These are phyloP conservation scores for Pyropia yezoensis DNA, from an alignment of 23 red algal species.

Conservation along the genomic window DNA sequence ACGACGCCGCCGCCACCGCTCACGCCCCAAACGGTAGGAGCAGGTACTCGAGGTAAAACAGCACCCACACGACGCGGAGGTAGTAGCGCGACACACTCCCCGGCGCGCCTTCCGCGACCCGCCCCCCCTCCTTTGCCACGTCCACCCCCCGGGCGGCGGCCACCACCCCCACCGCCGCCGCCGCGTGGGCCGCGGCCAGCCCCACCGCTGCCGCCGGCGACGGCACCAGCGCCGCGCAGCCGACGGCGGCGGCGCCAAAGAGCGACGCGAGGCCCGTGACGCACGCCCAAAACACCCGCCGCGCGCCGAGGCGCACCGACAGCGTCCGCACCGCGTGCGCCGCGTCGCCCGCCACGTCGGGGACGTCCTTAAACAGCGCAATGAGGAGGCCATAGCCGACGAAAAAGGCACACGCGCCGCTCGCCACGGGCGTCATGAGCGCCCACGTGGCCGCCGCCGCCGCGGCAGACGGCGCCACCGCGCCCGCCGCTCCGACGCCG, in stretches of 20 bases:
- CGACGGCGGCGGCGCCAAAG: constrained; percentile 42
- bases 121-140: constrained; percentile 13
- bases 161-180: constrained; percentile 36
- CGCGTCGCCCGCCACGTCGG: constrained; percentile 74
- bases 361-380: constrained; percentile 90
- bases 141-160: constrained; percentile 1
- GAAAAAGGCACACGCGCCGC: constrained; percentile 61
- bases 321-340: constrained; percentile 51
- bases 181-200: constrained; percentile 19
- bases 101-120: too few relatives aligned
- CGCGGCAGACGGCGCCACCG: neutral
- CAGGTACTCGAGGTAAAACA: constrained; percentile 93
- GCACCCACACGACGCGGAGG: constrained; percentile 64
- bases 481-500: neutral
- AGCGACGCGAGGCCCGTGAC: constrained; percentile 32
- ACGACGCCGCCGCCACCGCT: too few relatives aligned
- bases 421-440: constrained; percentile 19
- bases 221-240: constrained; percentile 26
- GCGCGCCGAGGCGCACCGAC: constrained; percentile 54
- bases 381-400: constrained; percentile 71
- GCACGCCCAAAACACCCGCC: constrained; percentile 29
- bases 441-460: neutral
- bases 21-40: constrained; percentile 51
- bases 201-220: constrained; percentile 9
- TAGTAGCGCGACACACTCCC: constrained; percentile 44